A percentile compares a stretch with the other conserved stretches of the same genome.
These are phyloP conservation scores for Encephalitozoon romaleae DNA, from an alignment of 371 early-diverging fungal species.

Conservation along the genomic window DNA sequence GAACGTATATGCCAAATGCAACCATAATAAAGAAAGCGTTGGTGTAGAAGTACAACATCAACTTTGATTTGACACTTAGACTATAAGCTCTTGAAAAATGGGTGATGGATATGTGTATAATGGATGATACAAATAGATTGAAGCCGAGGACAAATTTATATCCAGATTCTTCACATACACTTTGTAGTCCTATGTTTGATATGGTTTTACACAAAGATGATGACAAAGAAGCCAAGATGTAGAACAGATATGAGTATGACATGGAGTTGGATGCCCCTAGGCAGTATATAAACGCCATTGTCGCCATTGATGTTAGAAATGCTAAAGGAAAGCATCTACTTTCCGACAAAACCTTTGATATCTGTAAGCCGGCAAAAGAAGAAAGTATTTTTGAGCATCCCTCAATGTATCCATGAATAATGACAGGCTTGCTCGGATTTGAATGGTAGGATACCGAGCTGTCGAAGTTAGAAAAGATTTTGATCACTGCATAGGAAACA, in stretches of 20 bases:
- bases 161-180: not conserved
- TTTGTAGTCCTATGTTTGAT: not conserved
- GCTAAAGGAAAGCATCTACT: not conserved
- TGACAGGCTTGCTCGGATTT: slow-evolving; percentile 18
- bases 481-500: slow-evolving; percentile 31
- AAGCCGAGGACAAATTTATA: slow-evolving; percentile 23
- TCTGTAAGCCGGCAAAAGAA: not conserved
- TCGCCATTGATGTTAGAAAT: not conserved
- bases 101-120: slow-evolving; percentile 40
- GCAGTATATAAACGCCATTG: not conserved
- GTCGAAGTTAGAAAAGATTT: slow-evolving; percentile 8
- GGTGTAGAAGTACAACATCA: not conserved
- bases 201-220: not conserved
- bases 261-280: not conserved
- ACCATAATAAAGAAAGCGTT: not conserved
- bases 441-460: not conserved
- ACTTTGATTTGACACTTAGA: not conserved
- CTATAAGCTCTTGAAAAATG: not conserved
- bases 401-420: slow-evolving; percentile 46
- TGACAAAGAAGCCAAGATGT: slow-evolving; percentile 1
- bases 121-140: slow-evolving; percentile 34
- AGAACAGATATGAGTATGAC: slow-evolving; percentile 30
- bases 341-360: not conserved
- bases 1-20: not conserved
- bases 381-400: slow-evolving; percentile 31